Percentiles rank a stretch among this genome's conserved stretches.
These are phyloP conservation scores for Serendipita indica DNA, from an alignment of 768 basidiomycete species.

Conservation along the genomic window DNA sequence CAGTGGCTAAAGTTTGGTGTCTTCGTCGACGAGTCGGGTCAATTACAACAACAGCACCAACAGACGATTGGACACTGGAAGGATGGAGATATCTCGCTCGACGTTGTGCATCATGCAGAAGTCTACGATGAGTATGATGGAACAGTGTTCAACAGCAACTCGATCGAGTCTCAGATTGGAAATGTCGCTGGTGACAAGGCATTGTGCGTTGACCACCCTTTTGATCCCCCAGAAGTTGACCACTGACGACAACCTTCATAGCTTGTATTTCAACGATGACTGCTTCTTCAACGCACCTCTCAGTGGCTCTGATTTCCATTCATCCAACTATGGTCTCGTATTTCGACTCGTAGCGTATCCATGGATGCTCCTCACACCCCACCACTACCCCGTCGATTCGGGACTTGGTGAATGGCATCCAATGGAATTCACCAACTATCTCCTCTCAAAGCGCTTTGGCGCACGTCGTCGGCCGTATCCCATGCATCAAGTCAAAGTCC, in stretches of 20 bases:
- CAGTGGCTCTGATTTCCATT: not conserved
- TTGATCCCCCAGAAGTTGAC: not conserved
- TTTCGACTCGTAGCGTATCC: not conserved
- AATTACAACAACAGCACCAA: not conserved
- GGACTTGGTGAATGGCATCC: not conserved
- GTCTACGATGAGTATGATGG: slow-evolving; percentile 3
- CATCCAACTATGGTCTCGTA: not conserved
- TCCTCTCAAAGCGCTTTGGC: slow-evolving; percentile 6
- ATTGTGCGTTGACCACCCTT: not conserved
- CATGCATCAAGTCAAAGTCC: slow-evolving; percentile 10
- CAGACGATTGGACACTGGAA: not conserved
- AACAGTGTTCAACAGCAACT: slow-evolving; percentile 10
- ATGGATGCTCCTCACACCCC: not conserved
- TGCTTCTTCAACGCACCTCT: slow-evolving; percentile 10
- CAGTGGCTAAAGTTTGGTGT: slow-evolving; percentile 6
- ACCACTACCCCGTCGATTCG: not conserved
- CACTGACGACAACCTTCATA: not conserved
- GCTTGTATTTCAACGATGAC: slow-evolving; percentile 10
- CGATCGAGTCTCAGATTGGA: slow-evolving; percentile 10
- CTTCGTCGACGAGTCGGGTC: not conserved
- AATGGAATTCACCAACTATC: slow-evolving; percentile 1
- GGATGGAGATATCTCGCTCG: slow-evolving; percentile 9
- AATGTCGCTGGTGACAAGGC: not conserved
- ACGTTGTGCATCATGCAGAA: slow-evolving; percentile 11
- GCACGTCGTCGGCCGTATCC: slow-evolving; percentile 8